Percentiles rank a stretch among this genome's conserved stretches.
These are phyloP conservation scores for Hansfordia pulvinata DNA, from an alignment of 2,329 filamentous ascomycete genomes.

Conservation along the genomic window DNA sequence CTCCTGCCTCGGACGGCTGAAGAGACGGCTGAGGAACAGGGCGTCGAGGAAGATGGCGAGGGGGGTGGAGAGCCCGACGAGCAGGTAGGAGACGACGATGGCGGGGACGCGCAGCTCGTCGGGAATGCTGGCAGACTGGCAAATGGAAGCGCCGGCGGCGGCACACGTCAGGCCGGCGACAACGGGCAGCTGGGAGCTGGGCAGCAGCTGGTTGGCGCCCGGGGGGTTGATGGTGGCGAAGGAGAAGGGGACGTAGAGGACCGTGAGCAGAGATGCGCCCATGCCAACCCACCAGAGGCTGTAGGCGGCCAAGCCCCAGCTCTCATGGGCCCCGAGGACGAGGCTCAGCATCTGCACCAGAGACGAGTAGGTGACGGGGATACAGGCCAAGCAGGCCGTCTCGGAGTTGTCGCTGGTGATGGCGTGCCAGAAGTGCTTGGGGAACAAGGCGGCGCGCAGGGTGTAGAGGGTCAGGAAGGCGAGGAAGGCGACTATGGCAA, in stretches of 20 bases:
- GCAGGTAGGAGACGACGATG: slow-evolving; percentile 24
- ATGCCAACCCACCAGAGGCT: slow-evolving; percentile 26
- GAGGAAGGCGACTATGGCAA: slow-evolving; percentile 18
- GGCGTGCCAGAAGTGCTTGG: slow-evolving; percentile 13
- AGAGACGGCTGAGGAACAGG: slow-evolving; percentile 19
- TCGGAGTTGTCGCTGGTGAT: slow-evolving; percentile 18
- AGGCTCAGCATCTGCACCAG: slow-evolving; percentile 12
- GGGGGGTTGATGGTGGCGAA: slow-evolving; percentile 20
- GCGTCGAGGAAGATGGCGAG: slow-evolving; percentile 17
- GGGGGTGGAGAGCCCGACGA: slow-evolving; percentile 19
- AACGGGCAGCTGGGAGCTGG: slow-evolving; percentile 21
- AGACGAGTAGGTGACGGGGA: slow-evolving; percentile 18
- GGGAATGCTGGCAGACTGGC: slow-evolving; percentile 12
- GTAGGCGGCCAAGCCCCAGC: slow-evolving; percentile 15
- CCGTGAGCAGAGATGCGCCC: slow-evolving; percentile 15
- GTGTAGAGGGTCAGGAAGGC: slow-evolving; percentile 16
- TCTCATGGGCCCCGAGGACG: slow-evolving; percentile 9
- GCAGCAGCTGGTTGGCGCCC: slow-evolving; percentile 17
- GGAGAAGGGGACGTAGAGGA: slow-evolving; percentile 19
- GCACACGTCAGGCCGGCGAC: slow-evolving; percentile 24
- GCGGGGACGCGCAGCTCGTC: slow-evolving; percentile 19
- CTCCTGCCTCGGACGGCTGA: slow-evolving; percentile 10
- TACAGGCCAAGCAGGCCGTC: slow-evolving; percentile 21
- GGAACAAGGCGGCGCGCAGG: slow-evolving; percentile 17
- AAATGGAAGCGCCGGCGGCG: slow-evolving; percentile 21